Percentiles rank a stretch among this genome's conserved stretches.
These are phyloP conservation scores for Tetracentron sinense DNA, from an alignment of 164 flowering plant species.

Conservation along the genomic window DNA sequence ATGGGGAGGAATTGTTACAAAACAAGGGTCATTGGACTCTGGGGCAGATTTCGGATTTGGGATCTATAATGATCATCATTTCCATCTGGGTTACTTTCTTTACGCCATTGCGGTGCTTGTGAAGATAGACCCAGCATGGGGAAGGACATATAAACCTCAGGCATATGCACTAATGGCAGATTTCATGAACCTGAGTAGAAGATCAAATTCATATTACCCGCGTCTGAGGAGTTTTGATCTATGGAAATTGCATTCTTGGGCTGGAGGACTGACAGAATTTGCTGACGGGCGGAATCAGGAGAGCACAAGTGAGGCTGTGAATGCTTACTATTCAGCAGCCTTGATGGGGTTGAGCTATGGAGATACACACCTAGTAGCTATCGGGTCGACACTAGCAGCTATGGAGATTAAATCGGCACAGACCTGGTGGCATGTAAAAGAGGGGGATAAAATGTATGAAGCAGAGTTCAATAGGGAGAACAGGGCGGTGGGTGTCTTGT, in stretches of 20 bases:
- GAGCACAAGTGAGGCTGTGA: slow-evolving; percentile 87
- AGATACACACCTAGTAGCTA: slow-evolving; percentile 63
- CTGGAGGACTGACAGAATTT: slow-evolving; percentile 77
- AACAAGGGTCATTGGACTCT: slow-evolving; percentile 59
- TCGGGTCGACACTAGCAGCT: slow-evolving; percentile 72
- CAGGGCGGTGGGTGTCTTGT: slow-evolving; percentile 70
- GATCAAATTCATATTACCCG: slow-evolving; percentile 40
- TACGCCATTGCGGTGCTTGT: slow-evolving; percentile 84
- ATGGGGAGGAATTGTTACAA: slow-evolving; percentile 89
- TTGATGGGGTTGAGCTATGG: slow-evolving; percentile 87
- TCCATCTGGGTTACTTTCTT: slow-evolving; percentile 79
- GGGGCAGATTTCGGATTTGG: slow-evolving; percentile 96
- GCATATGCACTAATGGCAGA: slow-evolving; percentile 81
- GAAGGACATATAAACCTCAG: slow-evolving; percentile 69
- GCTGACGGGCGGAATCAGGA: slow-evolving; percentile 84
- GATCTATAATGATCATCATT: slow-evolving; percentile 84
- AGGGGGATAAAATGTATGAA: slow-evolving; percentile 46
- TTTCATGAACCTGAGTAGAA: slow-evolving; percentile 58
- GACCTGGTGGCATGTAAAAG: slow-evolving; percentile 86
- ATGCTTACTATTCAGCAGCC: slow-evolving; percentile 89
- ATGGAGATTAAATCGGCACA: slow-evolving; percentile 71
- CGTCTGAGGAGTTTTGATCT: slow-evolving; percentile 78
- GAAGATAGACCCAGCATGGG: slow-evolving; percentile 84
- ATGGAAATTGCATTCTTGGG: slow-evolving; percentile 94
- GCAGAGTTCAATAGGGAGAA: slow-evolving; percentile 62